Percentiles rank a stretch among this genome's conserved stretches.
These are phyloP conservation scores for Starmera quercuum DNA, from an alignment of 805 yeast species.

Conservation along the genomic window DNA sequence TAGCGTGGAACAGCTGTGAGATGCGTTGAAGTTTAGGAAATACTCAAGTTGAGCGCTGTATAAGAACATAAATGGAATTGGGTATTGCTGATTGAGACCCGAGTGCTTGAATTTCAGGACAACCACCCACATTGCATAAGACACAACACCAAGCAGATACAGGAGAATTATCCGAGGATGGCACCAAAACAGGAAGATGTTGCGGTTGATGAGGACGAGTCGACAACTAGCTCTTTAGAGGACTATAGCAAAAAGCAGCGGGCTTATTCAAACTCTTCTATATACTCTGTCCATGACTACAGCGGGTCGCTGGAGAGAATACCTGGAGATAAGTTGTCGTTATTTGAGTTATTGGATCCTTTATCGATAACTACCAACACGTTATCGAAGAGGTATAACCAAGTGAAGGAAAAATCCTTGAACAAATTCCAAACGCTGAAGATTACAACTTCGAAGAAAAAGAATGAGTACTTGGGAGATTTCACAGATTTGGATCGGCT, in stretches of 20 bases:
- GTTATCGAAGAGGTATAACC: constrained; percentile 17
- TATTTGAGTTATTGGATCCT: constrained; percentile 23
- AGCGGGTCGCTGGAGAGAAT: constrained; percentile 12
- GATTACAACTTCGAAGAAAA: constrained; percentile 12
- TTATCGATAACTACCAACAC: constrained; percentile 15
- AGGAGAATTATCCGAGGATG: no score
- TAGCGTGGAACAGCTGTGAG: no score
- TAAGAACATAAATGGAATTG: no score
- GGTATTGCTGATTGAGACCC: no score
- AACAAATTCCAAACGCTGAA: constrained; percentile 12
- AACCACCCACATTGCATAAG: no score
- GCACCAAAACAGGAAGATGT: no score
- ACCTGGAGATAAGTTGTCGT: constrained; percentile 18
- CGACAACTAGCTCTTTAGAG: background rate
- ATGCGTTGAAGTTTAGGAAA: no score
- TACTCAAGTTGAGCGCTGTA: no score
- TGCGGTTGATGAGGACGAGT: background rate
- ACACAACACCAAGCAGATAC: no score
- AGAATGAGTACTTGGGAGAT: constrained; percentile 11
- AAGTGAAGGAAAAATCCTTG: constrained; percentile 17
- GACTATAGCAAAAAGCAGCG: no score
- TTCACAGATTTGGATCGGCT: constrained; percentile 17
- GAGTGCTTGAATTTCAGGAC: no score
- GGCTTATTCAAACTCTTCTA: background rate
- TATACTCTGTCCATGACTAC: constrained; percentile 1